Conservation (phyloP, 2,329 filamentous ascomycete genomes). For the Fusarium sp. region DNA sequence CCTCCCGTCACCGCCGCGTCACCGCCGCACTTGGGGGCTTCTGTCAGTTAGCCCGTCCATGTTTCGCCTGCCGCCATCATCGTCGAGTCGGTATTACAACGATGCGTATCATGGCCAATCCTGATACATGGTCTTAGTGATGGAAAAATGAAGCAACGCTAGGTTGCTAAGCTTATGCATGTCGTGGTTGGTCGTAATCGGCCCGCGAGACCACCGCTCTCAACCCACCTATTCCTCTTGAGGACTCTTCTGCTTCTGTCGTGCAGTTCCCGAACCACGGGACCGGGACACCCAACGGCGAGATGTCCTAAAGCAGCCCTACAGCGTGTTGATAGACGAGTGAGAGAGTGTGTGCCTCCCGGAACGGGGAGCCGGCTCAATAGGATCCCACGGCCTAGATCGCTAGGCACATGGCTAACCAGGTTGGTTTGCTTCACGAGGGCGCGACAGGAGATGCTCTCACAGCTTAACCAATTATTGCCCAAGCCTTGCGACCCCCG, state of each 20-base stretch:
- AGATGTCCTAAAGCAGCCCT: conserved; percentile 19
- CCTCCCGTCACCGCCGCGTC: conserved; percentile 16
- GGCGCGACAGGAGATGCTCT: conserved; percentile 7
- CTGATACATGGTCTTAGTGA: conserved; percentile 1
- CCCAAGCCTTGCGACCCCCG: conserved; percentile 7
- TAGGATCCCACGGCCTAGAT: conserved; percentile 6
- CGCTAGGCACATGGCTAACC: conserved; percentile 17
- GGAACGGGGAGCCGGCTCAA: conserved; percentile 19
- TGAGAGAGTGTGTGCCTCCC: not conserved
- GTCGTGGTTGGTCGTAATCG: conserved; percentile 20
- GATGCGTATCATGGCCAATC: conserved; percentile 15
- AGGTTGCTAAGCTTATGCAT: not conserved
- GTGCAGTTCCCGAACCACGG: conserved; percentile 31
- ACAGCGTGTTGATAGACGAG: conserved; percentile 3
- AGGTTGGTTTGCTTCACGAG: conserved; percentile 6
- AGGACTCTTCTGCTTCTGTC: conserved; percentile 15
- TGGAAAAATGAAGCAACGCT: not conserved
- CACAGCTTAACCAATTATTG: not conserved
- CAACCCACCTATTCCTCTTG: conserved; percentile 6
- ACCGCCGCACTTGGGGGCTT: not conserved
- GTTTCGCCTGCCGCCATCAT: conserved; percentile 2
- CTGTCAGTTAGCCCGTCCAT: conserved; percentile 2
- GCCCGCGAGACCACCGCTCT: conserved; percentile 17
- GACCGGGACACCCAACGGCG: conserved; percentile 24
- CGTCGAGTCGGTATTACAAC: not conserved